A percentile compares a stretch with the other conserved stretches of the same genome.
These are phyloP conservation scores for Angophora floribunda DNA, from an alignment of 345 rosid genomes.

Conservation along the genomic window DNA sequence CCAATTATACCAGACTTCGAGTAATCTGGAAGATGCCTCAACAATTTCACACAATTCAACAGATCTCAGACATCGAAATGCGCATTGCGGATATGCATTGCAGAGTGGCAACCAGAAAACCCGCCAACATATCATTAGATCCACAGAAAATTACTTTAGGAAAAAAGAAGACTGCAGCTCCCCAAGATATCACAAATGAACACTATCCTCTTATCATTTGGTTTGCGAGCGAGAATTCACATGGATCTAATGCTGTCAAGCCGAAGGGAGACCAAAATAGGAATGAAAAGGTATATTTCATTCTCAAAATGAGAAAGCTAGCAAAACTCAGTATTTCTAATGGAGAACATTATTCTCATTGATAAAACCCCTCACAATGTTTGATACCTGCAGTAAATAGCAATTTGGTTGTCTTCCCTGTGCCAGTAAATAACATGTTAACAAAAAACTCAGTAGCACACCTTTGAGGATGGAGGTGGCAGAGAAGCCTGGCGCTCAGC, in stretches of 20 bases:
- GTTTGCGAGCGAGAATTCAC: background rate
- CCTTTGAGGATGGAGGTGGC: constrained; percentile 51
- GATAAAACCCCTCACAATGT: background rate
- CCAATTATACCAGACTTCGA: background rate
- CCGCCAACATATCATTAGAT: background rate
- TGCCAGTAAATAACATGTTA: background rate
- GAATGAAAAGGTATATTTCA: background rate
- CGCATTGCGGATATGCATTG: background rate
- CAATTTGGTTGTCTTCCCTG: background rate
- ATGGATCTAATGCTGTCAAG: background rate
- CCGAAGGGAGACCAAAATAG: background rate
- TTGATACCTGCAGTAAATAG: background rate
- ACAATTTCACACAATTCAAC: background rate
- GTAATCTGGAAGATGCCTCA: background rate
- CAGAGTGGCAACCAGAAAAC: background rate
- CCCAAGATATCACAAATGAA: background rate
- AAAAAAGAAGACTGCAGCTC: background rate
- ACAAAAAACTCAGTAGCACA: background rate
- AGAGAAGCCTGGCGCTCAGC: constrained; percentile 31
- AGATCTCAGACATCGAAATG: background rate
- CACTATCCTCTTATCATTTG: background rate
- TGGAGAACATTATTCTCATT: background rate
- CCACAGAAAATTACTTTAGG: background rate
- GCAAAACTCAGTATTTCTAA: background rate
- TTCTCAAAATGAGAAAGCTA: background rate